Evolutionary conservation across 306 rosid species (phyloP).

Genomic region (Chamaecrista fasciculata): DNA sequence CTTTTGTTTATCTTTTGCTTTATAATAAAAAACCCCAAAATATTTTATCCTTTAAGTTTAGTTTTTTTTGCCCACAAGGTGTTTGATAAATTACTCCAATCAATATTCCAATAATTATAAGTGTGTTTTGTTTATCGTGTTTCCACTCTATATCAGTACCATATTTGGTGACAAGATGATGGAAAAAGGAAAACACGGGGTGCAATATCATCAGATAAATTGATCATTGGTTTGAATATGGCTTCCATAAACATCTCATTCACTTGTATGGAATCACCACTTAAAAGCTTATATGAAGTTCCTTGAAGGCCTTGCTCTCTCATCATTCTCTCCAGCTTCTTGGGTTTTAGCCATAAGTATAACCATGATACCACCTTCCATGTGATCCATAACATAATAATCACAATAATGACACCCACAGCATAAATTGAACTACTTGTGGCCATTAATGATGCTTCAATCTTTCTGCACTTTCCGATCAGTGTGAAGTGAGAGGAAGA

Average conservation of each 20-base stretch:
- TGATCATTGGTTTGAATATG: constrained; percentile 38
- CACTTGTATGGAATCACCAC: constrained; percentile 31
- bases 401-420: neutral
- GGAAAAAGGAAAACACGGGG: constrained; percentile 18
- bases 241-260: constrained; percentile 27
- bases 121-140: too few species aligned
- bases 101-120: too few species aligned
- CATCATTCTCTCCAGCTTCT: constrained; percentile 33
- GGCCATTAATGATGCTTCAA: neutral
- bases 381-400: constrained; percentile 9
- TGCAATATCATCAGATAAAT: constrained; percentile 30
- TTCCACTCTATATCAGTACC: too few species aligned
- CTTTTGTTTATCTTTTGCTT: too few species aligned
- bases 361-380: constrained; percentile 40
- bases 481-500: too few species aligned
- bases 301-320: constrained; percentile 38
- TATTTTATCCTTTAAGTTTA: too few species aligned
- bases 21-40: too few species aligned
- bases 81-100: too few species aligned
- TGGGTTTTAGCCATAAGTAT: constrained; percentile 48
- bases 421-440: neutral
- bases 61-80: too few species aligned
- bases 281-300: constrained; percentile 29
- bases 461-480: neutral
- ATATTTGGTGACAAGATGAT: constrained; percentile 18